phyloP scores from a whole-genome alignment of 2,329 filamentous ascomycete genomes.

The Rugonectria rugulosa region DNA sequence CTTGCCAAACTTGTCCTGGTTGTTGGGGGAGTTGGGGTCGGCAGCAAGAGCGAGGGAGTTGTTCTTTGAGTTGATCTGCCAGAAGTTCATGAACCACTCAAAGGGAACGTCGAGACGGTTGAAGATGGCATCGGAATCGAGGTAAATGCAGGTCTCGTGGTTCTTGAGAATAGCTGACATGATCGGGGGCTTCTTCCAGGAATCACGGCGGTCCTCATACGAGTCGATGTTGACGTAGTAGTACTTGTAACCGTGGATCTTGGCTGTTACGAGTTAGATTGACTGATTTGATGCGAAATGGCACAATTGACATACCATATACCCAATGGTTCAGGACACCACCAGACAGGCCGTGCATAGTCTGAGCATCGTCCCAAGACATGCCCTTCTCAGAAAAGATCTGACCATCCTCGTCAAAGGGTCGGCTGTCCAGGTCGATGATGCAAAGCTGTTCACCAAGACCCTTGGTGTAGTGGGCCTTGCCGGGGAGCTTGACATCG shows the following conservation, averaged over 20 bases:
- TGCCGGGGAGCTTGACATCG: conserved; percentile 40
- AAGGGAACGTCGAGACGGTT: conserved; percentile 52
- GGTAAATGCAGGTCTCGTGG: conserved; percentile 52
- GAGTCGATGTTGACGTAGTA: conserved; percentile 51
- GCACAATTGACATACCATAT: conserved; percentile 43
- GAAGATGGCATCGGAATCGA: conserved; percentile 56
- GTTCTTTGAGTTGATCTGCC: conserved; percentile 48
- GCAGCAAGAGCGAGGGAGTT: conserved; percentile 53
- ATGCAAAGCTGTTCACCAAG: conserved; percentile 53
- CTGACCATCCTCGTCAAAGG: conserved; percentile 45
- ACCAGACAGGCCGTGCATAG: conserved; percentile 48
- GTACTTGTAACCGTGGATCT: conserved; percentile 57
- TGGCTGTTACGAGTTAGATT: conserved; percentile 43
- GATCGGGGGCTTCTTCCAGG: conserved; percentile 55
- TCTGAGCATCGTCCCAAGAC: conserved; percentile 44
- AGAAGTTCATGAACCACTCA: conserved; percentile 58
- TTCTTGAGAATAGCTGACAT: conserved; percentile 52
- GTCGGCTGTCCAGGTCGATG: conserved; percentile 54
- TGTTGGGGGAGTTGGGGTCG: conserved; percentile 48
- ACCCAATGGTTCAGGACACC: conserved; percentile 55
- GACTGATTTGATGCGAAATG: background rate
- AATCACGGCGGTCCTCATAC: conserved; percentile 51
- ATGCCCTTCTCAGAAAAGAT: conserved; percentile 47
- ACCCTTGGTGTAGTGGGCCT: conserved; percentile 42
- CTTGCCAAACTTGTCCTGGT: conserved; percentile 50